Percentiles rank a stretch among this genome's conserved stretches.
Conservation (phyloP, 768 basidiomycete species). For the Ramaria rubella region DNA sequence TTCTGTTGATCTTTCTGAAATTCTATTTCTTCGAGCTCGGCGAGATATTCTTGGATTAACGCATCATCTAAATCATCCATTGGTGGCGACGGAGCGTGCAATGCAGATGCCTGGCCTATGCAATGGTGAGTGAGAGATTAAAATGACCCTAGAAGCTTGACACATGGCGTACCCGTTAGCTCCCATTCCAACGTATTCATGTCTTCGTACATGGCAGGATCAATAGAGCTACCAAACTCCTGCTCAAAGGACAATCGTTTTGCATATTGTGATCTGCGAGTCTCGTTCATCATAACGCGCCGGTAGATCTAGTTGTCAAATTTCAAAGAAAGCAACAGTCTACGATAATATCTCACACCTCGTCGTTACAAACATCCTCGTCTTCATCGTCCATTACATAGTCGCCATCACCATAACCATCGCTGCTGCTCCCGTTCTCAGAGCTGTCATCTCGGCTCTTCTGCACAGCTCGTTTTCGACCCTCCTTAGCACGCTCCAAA, state of each 20-base stretch:
- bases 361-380: slow-evolving; percentile 43
- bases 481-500: slow-evolving; percentile 52
- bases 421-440: slow-evolving; percentile 41
- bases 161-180: not conserved
- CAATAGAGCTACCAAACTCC: slow-evolving; percentile 72
- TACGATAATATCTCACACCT: slow-evolving; percentile 32
- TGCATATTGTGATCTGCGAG: slow-evolving; percentile 41
- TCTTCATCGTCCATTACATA: slow-evolving; percentile 50
- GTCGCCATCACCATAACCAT: slow-evolving; percentile 40
- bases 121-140: not conserved
- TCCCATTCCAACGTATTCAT: slow-evolving; percentile 8
- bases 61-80: not conserved
- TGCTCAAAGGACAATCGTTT: slow-evolving; percentile 58
- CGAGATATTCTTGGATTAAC: slow-evolving; percentile 9
- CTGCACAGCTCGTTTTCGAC: slow-evolving; percentile 42
- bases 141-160: not conserved
- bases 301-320: slow-evolving; percentile 48
- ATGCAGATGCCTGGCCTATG: not conserved
- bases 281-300: slow-evolving; percentile 53
- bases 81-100: not conserved
- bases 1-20: not conserved
- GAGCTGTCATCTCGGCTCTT: slow-evolving; percentile 25
- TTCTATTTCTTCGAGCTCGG: slow-evolving; percentile 8
- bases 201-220: slow-evolving; percentile 61
- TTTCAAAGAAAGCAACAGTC: not conserved